These are phyloP conservation scores for Emmonsiellopsis sp. DNA, from an alignment of 2,329 filamentous ascomycete species.

Conservation along the genomic window DNA sequence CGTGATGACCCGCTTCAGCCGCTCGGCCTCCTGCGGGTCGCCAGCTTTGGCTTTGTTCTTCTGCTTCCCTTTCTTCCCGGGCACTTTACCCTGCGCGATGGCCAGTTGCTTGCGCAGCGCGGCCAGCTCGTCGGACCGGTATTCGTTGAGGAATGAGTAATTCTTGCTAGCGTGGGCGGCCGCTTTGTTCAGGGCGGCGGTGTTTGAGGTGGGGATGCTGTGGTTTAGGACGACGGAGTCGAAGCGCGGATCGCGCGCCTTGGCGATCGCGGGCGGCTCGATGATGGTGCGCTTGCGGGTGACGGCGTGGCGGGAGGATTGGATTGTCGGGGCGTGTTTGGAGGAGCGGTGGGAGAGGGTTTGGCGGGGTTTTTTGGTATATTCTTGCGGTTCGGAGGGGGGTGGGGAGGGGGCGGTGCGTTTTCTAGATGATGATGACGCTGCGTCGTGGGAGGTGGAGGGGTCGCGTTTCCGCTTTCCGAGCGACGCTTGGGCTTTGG, in stretches of 20 bases:
- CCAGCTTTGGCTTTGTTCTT: conserved; percentile 58
- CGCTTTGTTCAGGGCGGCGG: conserved; percentile 39
- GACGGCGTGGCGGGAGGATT: conserved; percentile 75
- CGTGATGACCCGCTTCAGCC: conserved; percentile 61
- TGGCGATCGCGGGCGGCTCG: conserved; percentile 42
- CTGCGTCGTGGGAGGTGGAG: conserved; percentile 19
- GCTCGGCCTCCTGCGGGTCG: conserved; percentile 55
- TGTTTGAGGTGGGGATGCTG: conserved; percentile 17
- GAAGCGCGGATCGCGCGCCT: conserved; percentile 80
- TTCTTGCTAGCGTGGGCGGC: conserved; percentile 48
- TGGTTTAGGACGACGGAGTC: conserved; percentile 48
- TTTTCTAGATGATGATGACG: conserved; percentile 30
- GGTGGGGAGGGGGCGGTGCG: conserved; percentile 14
- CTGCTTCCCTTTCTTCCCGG: conserved; percentile 16
- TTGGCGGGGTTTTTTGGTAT: conserved; percentile 11
- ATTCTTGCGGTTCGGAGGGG: conserved; percentile 50
- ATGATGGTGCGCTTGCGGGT: conserved; percentile 70
- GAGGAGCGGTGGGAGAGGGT: conserved; percentile 36
- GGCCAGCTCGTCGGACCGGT: conserved; percentile 73
- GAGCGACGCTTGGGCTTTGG: conserved; percentile 60
- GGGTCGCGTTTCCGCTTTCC: conserved; percentile 22
- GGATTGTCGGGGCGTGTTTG: conserved; percentile 82
- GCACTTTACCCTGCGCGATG: not conserved
- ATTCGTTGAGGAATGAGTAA: conserved; percentile 82
- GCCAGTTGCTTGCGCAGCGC: conserved; percentile 42